Percentiles rank a stretch among this genome's conserved stretches.
These are phyloP conservation scores for Heracleum sosnowskyi DNA, from an alignment of 129 eudicot genomes.

Conservation along the genomic window DNA sequence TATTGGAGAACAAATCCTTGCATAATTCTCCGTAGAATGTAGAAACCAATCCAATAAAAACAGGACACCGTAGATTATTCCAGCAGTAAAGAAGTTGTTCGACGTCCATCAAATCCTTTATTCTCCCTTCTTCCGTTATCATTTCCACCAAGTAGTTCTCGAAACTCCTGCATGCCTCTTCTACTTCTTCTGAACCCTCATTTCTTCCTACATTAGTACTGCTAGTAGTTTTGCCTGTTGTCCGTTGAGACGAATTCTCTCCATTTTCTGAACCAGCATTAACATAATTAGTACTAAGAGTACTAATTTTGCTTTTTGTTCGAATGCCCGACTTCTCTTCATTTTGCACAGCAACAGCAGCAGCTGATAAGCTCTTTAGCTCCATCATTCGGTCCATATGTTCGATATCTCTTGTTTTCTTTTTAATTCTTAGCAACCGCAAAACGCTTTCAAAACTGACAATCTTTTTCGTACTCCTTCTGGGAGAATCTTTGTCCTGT, in stretches of 20 bases:
- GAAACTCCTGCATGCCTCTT: conserved; percentile 55
- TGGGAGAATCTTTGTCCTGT: background rate
- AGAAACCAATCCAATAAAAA: too few relatives aligned
- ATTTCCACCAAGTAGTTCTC: too few relatives aligned
- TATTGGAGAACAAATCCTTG: too few relatives aligned
- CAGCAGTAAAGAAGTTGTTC: too few relatives aligned
- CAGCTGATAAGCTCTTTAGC: conserved; percentile 48
- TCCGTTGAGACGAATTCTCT: conserved; percentile 31
- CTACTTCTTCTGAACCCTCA: conserved; percentile 21
- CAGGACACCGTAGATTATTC: too few relatives aligned
- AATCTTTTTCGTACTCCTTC: background rate
- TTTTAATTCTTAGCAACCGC: conserved; percentile 12
- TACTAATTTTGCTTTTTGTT: conserved; percentile 48
- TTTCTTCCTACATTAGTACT: conserved; percentile 10
- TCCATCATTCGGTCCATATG: conserved; percentile 45
- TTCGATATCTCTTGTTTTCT: conserved; percentile 7
- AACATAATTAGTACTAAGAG: conserved; percentile 17
- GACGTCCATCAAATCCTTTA: too few relatives aligned
- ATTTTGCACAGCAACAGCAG: background rate
- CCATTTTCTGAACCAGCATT: conserved; percentile 14
- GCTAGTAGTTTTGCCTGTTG: conserved; percentile 54
- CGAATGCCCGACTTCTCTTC: conserved; percentile 37
- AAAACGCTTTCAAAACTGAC: conserved; percentile 19
- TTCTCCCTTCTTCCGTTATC: too few relatives aligned
- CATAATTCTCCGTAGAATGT: too few relatives aligned